These are phyloP conservation scores for Boletus rufocinnamomeus DNA, from an alignment of 768 basidiomycete species.

Conservation along the genomic window DNA sequence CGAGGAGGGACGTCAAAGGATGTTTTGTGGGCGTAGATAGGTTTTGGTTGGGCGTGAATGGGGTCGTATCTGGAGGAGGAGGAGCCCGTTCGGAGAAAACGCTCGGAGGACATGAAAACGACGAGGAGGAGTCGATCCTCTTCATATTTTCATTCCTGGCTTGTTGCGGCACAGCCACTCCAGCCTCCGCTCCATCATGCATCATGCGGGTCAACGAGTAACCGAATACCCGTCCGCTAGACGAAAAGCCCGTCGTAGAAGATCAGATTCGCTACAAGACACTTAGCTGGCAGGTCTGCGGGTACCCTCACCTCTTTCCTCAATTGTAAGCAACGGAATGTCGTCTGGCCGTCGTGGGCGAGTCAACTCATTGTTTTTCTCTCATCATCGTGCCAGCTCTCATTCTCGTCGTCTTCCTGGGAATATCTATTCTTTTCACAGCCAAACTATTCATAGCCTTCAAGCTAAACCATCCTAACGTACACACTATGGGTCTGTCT, in stretches of 20 bases:
- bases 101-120: slow-evolving; percentile 25
- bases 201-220: too few species aligned
- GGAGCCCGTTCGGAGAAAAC: slow-evolving; percentile 53
- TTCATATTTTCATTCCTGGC: background rate
- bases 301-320: background rate
- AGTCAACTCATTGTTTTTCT: background rate
- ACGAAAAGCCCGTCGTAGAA: background rate
- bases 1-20: slow-evolving; percentile 52
- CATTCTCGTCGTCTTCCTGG: slow-evolving; percentile 4
- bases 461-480: slow-evolving; percentile 46
- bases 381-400: slow-evolving; percentile 10
- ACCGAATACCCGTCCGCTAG: too few species aligned
- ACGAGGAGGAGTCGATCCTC: background rate
- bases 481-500: slow-evolving; percentile 51
- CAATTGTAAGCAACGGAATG: slow-evolving; percentile 9
- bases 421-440: slow-evolving; percentile 9
- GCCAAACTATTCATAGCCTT: slow-evolving; percentile 48
- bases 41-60: slow-evolving; percentile 11
- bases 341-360: slow-evolving; percentile 2
- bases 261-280: slow-evolving; percentile 7
- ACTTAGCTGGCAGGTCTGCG: slow-evolving; percentile 5
- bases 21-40: slow-evolving; percentile 29
- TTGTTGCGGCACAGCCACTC: slow-evolving; percentile 4
- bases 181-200: background rate
- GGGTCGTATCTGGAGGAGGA: slow-evolving; percentile 57